Percentiles rank a stretch among this genome's conserved stretches.
These are phyloP conservation scores for Tetradesmus lagerheimii DNA, from an alignment of 139 green algal genomes.

Conservation along the genomic window DNA sequence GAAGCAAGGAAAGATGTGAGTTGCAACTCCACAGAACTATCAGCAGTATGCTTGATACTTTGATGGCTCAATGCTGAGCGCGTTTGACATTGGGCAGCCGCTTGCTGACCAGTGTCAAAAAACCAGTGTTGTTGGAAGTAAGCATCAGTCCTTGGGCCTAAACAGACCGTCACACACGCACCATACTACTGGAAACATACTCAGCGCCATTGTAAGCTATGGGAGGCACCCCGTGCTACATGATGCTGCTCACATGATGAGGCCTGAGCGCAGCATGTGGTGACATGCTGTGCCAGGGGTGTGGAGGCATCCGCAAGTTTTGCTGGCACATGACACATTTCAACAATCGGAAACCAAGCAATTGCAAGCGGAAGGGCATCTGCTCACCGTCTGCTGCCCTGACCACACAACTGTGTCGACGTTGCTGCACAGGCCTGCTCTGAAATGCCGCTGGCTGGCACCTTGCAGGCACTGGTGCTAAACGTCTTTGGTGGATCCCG, in stretches of 20 bases:
- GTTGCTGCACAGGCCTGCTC: neutral
- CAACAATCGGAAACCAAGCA: neutral
- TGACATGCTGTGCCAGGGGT: neutral
- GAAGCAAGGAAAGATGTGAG: too few species aligned
- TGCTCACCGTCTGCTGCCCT: constrained; percentile 32
- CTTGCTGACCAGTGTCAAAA: too few species aligned
- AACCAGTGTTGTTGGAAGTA: too few species aligned
- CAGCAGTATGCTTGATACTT: too few species aligned
- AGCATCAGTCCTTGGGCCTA: too few species aligned
- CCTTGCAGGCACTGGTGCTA: neutral
- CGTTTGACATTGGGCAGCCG: too few species aligned
- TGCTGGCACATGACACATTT: neutral
- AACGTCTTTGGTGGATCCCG: neutral
- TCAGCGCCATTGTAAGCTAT: too few species aligned
- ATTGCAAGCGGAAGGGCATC: neutral
- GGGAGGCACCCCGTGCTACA: too few species aligned
- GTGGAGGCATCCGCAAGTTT: neutral
- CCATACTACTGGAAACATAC: too few species aligned
- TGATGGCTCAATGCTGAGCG: too few species aligned
- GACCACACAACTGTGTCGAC: constrained; percentile 38
- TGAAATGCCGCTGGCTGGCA: neutral
- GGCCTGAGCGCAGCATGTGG: neutral
- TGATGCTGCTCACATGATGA: neutral
- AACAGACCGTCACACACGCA: too few species aligned
- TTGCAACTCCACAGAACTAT: too few species aligned